Conservation (phyloP, 257 asterid species). For the Solanum peruvianum region DNA sequence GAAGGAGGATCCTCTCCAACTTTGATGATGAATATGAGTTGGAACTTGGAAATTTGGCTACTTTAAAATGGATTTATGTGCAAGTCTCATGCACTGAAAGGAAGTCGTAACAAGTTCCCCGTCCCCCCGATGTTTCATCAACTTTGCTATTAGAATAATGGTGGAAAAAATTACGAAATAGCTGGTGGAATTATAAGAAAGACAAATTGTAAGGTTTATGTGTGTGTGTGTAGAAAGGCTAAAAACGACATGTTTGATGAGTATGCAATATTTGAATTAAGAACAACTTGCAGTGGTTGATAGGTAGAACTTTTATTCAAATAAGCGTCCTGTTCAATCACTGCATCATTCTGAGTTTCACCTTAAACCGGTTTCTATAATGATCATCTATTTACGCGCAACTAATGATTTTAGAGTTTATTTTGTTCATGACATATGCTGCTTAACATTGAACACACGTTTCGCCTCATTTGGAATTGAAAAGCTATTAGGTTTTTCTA, state of each 20-base stretch:
- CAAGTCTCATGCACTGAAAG: not conserved
- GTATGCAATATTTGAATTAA: not conserved
- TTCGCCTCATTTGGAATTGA: not conserved
- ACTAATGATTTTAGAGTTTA: not conserved
- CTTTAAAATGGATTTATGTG: not conserved
- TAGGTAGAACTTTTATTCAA: not conserved
- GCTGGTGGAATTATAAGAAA: not conserved
- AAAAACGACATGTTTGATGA: not conserved
- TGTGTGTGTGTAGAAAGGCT: not conserved
- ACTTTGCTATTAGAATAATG: not conserved
- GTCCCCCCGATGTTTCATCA: not conserved
- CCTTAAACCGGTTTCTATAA: not conserved
- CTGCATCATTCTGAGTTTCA: not conserved
- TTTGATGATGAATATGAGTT: not conserved
- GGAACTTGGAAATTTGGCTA: not conserved
- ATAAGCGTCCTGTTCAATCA: not conserved
- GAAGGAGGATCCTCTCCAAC: not conserved
- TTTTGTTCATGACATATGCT: not conserved
- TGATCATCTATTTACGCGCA: not conserved
- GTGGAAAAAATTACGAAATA: not conserved
- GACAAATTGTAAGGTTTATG: not conserved
- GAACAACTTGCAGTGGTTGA: not conserved
- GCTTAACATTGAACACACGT: not conserved
- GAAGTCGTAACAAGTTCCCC: not conserved
- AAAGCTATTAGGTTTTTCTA: not conserved